Base-by-base conservation (phyloP, 139 green algal genomes). In the Micractinium sp. region DNA sequence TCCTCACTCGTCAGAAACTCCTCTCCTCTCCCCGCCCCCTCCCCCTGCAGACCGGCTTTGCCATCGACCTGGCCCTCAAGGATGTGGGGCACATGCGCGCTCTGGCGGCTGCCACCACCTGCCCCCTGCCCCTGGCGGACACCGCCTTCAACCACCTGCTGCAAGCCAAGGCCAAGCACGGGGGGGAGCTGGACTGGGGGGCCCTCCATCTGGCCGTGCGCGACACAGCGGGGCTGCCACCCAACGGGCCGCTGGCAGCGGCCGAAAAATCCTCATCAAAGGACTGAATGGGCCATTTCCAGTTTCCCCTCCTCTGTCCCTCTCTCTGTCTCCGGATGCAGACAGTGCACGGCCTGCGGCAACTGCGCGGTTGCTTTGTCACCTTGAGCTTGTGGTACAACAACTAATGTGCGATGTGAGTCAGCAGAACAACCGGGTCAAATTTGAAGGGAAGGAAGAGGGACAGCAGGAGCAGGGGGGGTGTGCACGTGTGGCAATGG, bases 41-140 rank as follows among this genome's bases (percentile, higher is more conserved):
- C 53, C 53, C 23, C 39, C 7, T 60, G 41, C 86, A 90, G 86
- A 79, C 77, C 25, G 89, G 89, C 9, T 92, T 92, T 73, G 39
- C 60, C 20, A 61, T 92, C 20, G 89, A 90, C 38, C 89, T 92
- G 27, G 89, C 74, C 22, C 53, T 92, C 9, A 92, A 91, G 61
- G 89, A 92, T 20, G 75, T 90, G 35, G 82, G 73, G 33, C 89
- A 92, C 89, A 85, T 92, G 73, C 82, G 77, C 38, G 35, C 47
- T 7, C 75, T 92, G 73, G 89, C 75, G 20, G 25, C 27, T 0
- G 76, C 80, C 27, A 33, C 41, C 31, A 33, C 61, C 67, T 92
- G 89, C 74, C 89, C 89, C 16, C 29, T 90, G 85, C 89, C 89
- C 31, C 35, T 90, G 2, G 89, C 78, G 1, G 89, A 92, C 83